phyloP scores from a whole-genome alignment of 2,329 filamentous ascomycete species.

The Fusarium metavorans region DNA sequence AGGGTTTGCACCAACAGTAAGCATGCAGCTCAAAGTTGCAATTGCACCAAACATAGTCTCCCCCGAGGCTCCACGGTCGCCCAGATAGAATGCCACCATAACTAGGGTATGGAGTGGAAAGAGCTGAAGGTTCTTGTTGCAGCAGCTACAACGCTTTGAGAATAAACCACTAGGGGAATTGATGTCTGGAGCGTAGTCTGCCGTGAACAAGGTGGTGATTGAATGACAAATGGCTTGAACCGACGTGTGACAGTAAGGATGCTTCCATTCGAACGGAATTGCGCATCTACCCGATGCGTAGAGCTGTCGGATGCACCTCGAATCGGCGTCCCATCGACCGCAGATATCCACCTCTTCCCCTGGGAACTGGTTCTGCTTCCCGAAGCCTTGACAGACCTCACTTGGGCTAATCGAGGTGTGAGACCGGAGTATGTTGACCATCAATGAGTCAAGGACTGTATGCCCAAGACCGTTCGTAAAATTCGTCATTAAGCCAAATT shows the following conservation, averaged over 20 bases:
- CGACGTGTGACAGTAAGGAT: neutral
- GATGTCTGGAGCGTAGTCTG: neutral
- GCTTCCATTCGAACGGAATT: neutral
- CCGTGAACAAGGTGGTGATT: neutral
- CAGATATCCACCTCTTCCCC: neutral
- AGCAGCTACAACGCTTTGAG: neutral
- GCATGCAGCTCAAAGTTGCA: neutral
- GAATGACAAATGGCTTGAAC: neutral
- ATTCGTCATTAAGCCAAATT: neutral
- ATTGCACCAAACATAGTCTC: neutral
- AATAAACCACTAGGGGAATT: neutral
- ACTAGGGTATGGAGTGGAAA: neutral
- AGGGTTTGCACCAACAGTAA: fast-evolving
- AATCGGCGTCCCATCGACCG: neutral
- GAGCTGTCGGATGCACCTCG: neutral
- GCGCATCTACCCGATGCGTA: neutral
- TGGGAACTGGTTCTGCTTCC: neutral
- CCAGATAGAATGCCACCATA: neutral
- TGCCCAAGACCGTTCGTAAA: neutral
- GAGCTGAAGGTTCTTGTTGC: neutral
- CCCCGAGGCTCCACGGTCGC: neutral
- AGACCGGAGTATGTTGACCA: neutral
- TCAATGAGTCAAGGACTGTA: neutral
- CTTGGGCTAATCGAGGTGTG: neutral
- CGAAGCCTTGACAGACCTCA: neutral